Evolutionary conservation across 768 basidiomycete species (phyloP), one percentile per base, ranked within the genome.

Genomic region (Lactifluus echinatus): DNA sequence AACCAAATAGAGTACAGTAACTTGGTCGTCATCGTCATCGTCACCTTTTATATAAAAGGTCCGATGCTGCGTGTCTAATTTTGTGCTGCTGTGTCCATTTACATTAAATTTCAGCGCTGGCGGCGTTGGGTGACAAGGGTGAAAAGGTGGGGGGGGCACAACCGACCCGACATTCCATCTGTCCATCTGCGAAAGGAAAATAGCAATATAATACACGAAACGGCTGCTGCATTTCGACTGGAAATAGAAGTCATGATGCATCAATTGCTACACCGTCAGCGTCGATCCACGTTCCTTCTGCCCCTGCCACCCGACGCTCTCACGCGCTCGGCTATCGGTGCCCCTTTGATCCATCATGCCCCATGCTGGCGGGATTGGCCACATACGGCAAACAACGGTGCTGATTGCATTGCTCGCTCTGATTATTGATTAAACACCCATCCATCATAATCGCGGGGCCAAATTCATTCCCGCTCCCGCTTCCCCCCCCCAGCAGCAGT

Each of bases 271-370:
- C 33, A 19, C 17, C 12, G 26, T 40, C 14, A 36, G 33, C 43
- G 55, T 56, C 55, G 55, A 56, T 56, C 49, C 49, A 43, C 48
- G 36, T 4, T 50, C 28, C 29, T 48, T 19, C 26, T 19, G 14
- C 37, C 10, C 6, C 8, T 26, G 15, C 7, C 36, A 17, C 15
- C 15, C 37, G 2, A 37, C 17, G 37, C 11, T 45, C 33, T 54
- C 44, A 40, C 15, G 34, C 15, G 34, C 45, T 40, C 39, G 39
- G 39, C 39, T 40, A 40, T 40, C 39, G 3, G 21, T 1, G 8
- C 26, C 48, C 39, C n/a, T 19, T 40, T 40, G 39, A 40, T 40
- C 39, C 39, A 19, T n/a, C 8, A n/a, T n/a, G n/a, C n/a, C n/a
- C n/a, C n/a, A n/a, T n/a, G n/a, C n/a, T n/a, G n/a, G n/a, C n/a